Evolutionary conservation across 2,329 filamentous ascomycete species (phyloP).

Genomic region (Drechslerella coelobrocha): DNA sequence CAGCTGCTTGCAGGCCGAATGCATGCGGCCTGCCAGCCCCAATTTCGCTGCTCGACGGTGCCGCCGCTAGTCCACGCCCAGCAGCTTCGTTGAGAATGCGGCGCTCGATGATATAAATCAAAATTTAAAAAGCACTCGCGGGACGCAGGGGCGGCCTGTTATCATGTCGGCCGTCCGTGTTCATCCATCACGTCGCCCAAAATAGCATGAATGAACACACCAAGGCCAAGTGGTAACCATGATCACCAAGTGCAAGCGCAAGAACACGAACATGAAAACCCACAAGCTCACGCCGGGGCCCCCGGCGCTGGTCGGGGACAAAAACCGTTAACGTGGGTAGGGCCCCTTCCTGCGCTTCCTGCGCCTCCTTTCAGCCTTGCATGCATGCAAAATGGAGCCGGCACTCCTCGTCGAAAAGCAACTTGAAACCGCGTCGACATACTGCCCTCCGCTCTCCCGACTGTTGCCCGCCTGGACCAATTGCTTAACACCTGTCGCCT

Average conservation of each 20-base stretch:
- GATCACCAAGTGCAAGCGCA: too few relatives aligned
- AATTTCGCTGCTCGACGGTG: neutral
- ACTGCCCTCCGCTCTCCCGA: conserved; percentile 35
- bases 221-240: too few relatives aligned
- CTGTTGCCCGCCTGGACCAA: conserved; percentile 44
- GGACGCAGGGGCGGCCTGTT: neutral
- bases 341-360: conserved; percentile 14
- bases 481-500: conserved; percentile 1
- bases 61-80: neutral
- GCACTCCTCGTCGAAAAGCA: conserved; percentile 17
- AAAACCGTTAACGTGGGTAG: conserved; percentile 39
- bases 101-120: too few relatives aligned
- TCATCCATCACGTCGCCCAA: neutral
- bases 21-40: neutral
- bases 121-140: too few relatives aligned
- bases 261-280: too few relatives aligned
- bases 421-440: conserved; percentile 48
- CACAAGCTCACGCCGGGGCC: conserved; percentile 1
- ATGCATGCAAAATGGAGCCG: conserved; percentile 10
- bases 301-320: conserved; percentile 43
- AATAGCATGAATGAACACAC: neutral
- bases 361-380: conserved; percentile 38
- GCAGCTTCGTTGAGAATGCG: conserved; percentile 2
- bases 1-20: neutral
- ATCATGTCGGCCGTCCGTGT: neutral